Base-by-base conservation (phyloP, 2,329 filamentous ascomycete species). In the Aspergillus niger region DNA sequence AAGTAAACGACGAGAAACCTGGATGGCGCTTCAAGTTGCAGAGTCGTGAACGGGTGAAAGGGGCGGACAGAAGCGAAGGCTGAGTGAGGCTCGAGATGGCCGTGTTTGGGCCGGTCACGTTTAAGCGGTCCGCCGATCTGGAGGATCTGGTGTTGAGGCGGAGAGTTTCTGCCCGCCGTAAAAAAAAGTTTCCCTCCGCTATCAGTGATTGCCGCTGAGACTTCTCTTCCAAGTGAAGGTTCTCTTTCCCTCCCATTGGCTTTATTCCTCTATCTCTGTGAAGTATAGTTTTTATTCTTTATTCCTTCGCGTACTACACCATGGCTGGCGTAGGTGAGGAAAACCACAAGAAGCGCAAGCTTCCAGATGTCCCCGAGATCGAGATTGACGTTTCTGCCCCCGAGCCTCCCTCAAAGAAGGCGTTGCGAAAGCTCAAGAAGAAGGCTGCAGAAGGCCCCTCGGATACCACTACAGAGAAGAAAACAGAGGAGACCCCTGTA, bases 351-450 rank as follows among this genome's bases (percentile, higher is more conserved):
- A 92, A 96, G 80, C 89, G 91, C 76, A 95, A 94, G 77, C 80
- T 87, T 39, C 69, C 73, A 53, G 78, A 78, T 17, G 74, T 71
- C 39, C 62, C 74, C 24, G 90, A 93, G 70, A 89, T 99, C 71
- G 92, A 96, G 76, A 92, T 99, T 73, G 91, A 99, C 75, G 80
- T 99, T 64, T 83, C 82, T 65, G 88, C 91, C n/a, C 95, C 95
- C 26, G 93, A 98, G 73, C 95, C 95, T 20, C 91, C 92, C 1
- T 98, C 95, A 36, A 99, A 98, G 78, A 96, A 95, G 74, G 92
- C 91, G 63, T 86, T 92, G 68, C 92, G 95, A 74, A 89, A 89
- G 63, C 86, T 96, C 60, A 98, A 97, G 77, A 97, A 97, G 80
- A 72, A 72, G 60, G 62, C 62, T 11, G 57, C 62, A 10, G 62